A percentile compares a stretch with the other conserved stretches of the same genome.
Evolutionary conservation across 2,329 filamentous ascomycete species (phyloP).

Genomic region (Diatrype stigma): DNA sequence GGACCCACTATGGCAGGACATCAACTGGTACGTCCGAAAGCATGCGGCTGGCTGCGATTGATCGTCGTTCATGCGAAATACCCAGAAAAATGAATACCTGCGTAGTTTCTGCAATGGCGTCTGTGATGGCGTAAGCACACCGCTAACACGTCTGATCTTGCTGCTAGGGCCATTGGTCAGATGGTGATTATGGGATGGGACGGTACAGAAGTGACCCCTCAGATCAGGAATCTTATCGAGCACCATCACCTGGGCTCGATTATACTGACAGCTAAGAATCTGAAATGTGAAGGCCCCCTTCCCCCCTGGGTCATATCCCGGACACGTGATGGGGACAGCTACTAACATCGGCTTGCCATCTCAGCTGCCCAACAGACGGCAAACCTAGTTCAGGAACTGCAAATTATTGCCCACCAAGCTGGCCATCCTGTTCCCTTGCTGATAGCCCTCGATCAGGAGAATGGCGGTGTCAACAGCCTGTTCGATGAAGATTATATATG

Average conservation of each 20-base stretch:
- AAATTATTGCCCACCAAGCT: conserved; percentile 85
- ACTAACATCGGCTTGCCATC: conserved; percentile 26
- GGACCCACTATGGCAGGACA: conserved; percentile 69
- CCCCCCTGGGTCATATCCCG: conserved; percentile 1
- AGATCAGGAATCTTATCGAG: conserved; percentile 76
- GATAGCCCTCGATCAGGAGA: conserved; percentile 94
- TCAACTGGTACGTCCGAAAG: conserved; percentile 61
- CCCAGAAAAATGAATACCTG: neutral
- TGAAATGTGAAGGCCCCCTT: conserved; percentile 61
- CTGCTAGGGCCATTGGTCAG: conserved; percentile 65
- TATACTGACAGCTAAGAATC: conserved; percentile 76
- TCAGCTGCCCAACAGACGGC: conserved; percentile 88
- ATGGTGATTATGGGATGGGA: conserved; percentile 83
- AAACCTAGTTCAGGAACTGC: conserved; percentile 81
- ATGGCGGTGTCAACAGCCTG: conserved; percentile 94
- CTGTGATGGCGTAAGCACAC: conserved; percentile 12
- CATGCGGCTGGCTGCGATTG: neutral
- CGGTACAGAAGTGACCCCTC: conserved; percentile 76
- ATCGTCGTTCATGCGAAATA: neutral
- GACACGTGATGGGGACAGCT: conserved; percentile 17
- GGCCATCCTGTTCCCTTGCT: conserved; percentile 85
- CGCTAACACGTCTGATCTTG: conserved; percentile 25
- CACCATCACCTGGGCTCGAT: conserved; percentile 86
- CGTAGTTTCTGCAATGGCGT: too few species aligned
- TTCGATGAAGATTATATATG: conserved; percentile 95